Evolutionary conservation across 83 land plant species (phyloP), one percentile per base, ranked within the genome.

Genomic region (Picea mariana): DNA sequence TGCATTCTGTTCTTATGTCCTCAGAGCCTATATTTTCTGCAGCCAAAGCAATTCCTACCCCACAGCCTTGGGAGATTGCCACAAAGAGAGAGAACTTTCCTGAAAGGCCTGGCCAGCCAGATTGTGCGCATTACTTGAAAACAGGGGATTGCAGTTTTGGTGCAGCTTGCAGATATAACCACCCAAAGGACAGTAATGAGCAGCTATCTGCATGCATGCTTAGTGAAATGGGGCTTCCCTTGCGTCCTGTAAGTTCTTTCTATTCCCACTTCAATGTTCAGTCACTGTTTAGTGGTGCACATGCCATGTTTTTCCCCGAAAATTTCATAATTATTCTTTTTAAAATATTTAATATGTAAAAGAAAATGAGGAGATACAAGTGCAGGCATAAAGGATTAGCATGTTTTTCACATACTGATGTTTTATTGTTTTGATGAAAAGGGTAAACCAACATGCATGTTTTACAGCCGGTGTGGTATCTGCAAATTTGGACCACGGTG

Each of bases 71-170:
- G 55, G 77, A 47, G 12, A 11, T 4, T 9, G 5, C 77, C 59
- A 21, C 2, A 47, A 89, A 80, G 73, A 86, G 85, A 42, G 95
- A 91, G 23, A 77, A 82, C 63, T 91, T 89, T 83, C 92, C 96
- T 52, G 94, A 92, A 84, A 90, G 96, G 64, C 92, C 91, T 67
- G 96, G 85, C 34, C 90, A 92, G 71, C 94, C 91, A 66, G 96
- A 93, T 47, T 93, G 96, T 71, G 91, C 88, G 38, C 89, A 86
- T 71, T 93, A 93, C 88, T 88, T 90, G 94, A 93, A 92, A 79
- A 93, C 96, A 79, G 96, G 96, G 61, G 89, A 82, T 76, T 93
- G 96, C 55, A 93, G 90, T 58, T 93, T 90, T 88, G 96, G 96
- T 81, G 89, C 92, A 21, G 84, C 84, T 40, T 93, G 96, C 85